phyloP scores from a whole-genome alignment of 495 filamentous ascomycete species.

The Neurospora sp. region DNA sequence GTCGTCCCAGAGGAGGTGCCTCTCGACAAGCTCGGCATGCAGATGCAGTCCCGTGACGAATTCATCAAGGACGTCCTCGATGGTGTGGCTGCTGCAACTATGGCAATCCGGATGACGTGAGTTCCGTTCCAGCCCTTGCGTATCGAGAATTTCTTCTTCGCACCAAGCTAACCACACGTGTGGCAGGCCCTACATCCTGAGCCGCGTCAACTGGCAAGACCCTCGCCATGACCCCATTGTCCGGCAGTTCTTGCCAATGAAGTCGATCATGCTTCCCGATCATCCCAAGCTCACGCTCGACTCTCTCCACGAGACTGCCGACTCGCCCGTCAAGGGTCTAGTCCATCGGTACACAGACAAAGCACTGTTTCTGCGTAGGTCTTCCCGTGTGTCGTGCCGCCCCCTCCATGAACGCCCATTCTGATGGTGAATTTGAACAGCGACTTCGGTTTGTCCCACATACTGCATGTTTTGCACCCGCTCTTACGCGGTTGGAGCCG shows the following conservation, averaged over 20 bases:
- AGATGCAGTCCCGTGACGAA: slow-evolving; percentile 34
- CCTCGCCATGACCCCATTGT: slow-evolving; percentile 46
- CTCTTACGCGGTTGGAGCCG: slow-evolving; percentile 44
- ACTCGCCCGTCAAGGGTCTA: slow-evolving; percentile 38
- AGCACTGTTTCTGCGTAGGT: slow-evolving; percentile 47
- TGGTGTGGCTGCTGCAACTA: slow-evolving; percentile 39
- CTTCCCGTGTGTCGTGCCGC: background rate
- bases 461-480: slow-evolving; percentile 51
- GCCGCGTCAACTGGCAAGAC: slow-evolving; percentile 43
- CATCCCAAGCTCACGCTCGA: slow-evolving; percentile 35
- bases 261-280: slow-evolving; percentile 37
- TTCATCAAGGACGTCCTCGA: slow-evolving; percentile 42
- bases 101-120: slow-evolving; percentile 43
- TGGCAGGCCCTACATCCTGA: slow-evolving; percentile 43
- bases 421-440: slow-evolving; percentile 13
- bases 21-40: slow-evolving; percentile 11
- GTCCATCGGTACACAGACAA: slow-evolving; percentile 52
- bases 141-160: background rate
- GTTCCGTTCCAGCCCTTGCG: slow-evolving; percentile 11
- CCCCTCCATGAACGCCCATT: background rate
- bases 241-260: slow-evolving; percentile 44
- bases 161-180: slow-evolving; percentile 1
- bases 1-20: slow-evolving; percentile 39
- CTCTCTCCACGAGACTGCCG: slow-evolving; percentile 38
- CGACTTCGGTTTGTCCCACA: slow-evolving; percentile 45